phyloP scores from a whole-genome alignment of 2,329 filamentous ascomycete genomes.

The Aulographum hederae region DNA sequence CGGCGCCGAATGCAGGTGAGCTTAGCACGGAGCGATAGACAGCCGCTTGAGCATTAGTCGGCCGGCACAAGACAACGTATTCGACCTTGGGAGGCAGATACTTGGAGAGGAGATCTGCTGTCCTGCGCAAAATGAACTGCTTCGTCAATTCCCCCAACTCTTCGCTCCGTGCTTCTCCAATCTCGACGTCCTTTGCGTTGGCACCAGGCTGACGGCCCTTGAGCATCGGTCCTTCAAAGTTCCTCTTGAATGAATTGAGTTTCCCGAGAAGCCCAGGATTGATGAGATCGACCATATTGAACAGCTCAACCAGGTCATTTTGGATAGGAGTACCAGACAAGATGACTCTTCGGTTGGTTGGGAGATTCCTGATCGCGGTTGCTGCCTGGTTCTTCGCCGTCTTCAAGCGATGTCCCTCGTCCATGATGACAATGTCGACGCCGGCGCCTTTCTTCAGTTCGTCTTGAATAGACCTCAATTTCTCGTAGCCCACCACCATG shows the following conservation, averaged over 20 bases:
- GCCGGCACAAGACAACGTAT: constrained; percentile 47
- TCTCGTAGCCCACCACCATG: constrained; percentile 60
- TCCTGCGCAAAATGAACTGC: constrained; percentile 47
- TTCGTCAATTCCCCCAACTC: constrained; percentile 42
- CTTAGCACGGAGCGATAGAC: constrained; percentile 46
- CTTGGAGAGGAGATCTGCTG: constrained; percentile 45
- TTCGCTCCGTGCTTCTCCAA: constrained; percentile 41
- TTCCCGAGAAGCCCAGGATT: constrained; percentile 47
- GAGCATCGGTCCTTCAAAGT: constrained; percentile 47
- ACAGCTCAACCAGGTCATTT: constrained; percentile 50
- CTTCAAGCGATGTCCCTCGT: constrained; percentile 50
- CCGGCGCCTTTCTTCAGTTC: constrained; percentile 42
- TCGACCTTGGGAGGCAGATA: constrained; percentile 51
- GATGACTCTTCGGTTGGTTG: constrained; percentile 41
- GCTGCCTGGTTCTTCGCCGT: constrained; percentile 52
- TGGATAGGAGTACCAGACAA: constrained; percentile 51
- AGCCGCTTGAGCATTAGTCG: constrained; percentile 39
- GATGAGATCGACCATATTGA: constrained; percentile 48
- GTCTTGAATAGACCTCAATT: constrained; percentile 45
- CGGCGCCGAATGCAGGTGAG: constrained; percentile 46
- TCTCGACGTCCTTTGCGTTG: constrained; percentile 41
- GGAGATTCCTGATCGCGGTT: constrained; percentile 44
- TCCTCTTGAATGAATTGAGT: constrained; percentile 41
- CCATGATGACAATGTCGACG: constrained; percentile 53
- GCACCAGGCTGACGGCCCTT: constrained; percentile 46